Evolutionary conservation across 139 green algal genomes (phyloP).

Genomic region (Limnomonas spitsbergensis): DNA sequence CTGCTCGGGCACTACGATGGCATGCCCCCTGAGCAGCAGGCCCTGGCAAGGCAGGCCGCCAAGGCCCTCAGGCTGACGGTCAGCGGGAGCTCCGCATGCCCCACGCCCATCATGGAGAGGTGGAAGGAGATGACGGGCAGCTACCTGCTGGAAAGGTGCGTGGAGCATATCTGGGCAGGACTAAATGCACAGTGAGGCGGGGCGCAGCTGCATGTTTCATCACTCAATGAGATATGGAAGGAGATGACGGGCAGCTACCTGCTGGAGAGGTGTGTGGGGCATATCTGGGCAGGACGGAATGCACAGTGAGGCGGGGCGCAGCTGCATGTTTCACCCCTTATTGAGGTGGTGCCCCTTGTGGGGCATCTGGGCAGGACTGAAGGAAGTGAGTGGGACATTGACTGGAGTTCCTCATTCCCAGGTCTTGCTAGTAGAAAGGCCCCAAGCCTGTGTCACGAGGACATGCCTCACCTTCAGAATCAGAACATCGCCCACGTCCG

Average conservation of each 20-base stretch:
- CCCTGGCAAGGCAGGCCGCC: conserved; percentile 25
- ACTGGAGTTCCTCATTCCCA: background rate
- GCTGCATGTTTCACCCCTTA: too few species aligned
- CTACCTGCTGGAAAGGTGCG: conserved; percentile 78
- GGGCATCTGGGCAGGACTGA: too few species aligned
- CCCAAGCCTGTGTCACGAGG: background rate
- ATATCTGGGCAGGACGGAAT: too few species aligned
- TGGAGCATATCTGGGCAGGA: background rate
- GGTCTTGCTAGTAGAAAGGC: too few species aligned
- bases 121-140: conserved; percentile 53
- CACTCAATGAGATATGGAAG: conserved; percentile 60
- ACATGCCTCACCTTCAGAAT: conserved; percentile 37
- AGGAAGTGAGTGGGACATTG: too few species aligned
- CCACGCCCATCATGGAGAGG: conserved; percentile 64
- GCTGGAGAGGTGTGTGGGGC: conserved; percentile 78
- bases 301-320: too few species aligned
- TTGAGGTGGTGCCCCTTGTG: too few species aligned
- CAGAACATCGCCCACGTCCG: conserved; percentile 45
- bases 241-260: conserved; percentile 56
- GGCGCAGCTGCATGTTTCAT: conserved; percentile 25
- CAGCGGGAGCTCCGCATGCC: conserved; percentile 86
- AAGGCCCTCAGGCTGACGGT: conserved; percentile 75
- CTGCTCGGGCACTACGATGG: conserved; percentile 70
- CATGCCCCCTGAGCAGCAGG: conserved; percentile 40
- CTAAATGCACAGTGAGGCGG: background rate